Evolutionary conservation across 345 rosid genomes (phyloP), one percentile per base, ranked within the genome.

Genomic region (Lepidium didymum): DNA sequence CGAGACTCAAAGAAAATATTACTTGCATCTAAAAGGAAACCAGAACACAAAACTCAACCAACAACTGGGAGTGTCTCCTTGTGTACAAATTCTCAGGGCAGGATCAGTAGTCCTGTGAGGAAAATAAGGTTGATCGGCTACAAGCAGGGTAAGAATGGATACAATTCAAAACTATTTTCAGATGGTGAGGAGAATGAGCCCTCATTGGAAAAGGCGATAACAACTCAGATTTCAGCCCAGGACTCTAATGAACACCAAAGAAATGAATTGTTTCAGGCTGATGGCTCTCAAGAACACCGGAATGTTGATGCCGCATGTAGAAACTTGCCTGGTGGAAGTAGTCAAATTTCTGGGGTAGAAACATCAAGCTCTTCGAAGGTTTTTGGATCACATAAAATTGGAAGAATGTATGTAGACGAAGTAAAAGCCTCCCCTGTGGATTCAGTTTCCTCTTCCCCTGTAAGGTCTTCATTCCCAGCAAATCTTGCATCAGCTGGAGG

Each of bases 331-430:
- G 51, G 77, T 68, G 84, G 77, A 75, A 56, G 62, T 62, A 75
- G 73, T 61, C 84, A 79, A 41, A 68, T 83, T 65, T 72, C 79
- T 18, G 64, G 52, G 65, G 68, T 84, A 36, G 81, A 84, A 43
- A 75, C 75, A 45, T 86, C 90, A 78, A 86, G 86, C 81, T 83
- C 86, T 50, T 83, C 89, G 43, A 87, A 82, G 78, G 79, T 86
- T 65, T 81, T 82, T 1, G 79, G 74, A 42, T 76, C 84, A 69
- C 65, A 47, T 45, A 82, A 78, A 77, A 73, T 21, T 40, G 70
- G 70, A 21, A 71, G 75, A 74, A 68, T 43, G 57, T 68, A 65
- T 54, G 62, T 67, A 58, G 80, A 67, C 64, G 79, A 77, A 61
- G 71, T 56, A 50, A 82, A 75, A 76, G 70, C 65, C 68, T 84